Conservation (phyloP, 2,329 filamentous ascomycete genomes). For the Huntiella bhutanensis region DNA sequence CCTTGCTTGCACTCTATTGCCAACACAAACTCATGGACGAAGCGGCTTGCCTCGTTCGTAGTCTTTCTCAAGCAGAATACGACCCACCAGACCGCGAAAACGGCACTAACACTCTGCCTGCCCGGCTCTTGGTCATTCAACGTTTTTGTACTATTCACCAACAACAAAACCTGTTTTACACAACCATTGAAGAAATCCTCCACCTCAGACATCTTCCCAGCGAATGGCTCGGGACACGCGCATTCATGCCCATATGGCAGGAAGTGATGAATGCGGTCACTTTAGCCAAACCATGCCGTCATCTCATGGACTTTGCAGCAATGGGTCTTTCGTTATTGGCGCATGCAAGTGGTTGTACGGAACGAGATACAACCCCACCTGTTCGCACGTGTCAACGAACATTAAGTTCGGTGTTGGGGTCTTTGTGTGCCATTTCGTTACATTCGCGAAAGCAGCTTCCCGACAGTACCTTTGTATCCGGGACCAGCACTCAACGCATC, state of each 20-base stretch:
- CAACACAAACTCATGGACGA: conserved; percentile 16
- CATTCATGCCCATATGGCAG: conserved; percentile 11
- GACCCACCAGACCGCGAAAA: conserved; percentile 2
- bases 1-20: conserved; percentile 17
- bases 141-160: conserved; percentile 9
- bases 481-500: conserved; percentile 5
- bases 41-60: conserved; percentile 12
- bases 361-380: conserved; percentile 1
- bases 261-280: conserved; percentile 6
- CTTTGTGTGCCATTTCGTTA: conserved; percentile 4
- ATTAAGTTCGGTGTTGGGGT: conserved; percentile 7
- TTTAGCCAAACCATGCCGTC: not conserved
- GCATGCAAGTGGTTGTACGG: not conserved
- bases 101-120: not conserved
- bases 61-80: conserved; percentile 3
- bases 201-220: conserved; percentile 5
- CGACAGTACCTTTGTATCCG: not conserved
- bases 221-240: conserved; percentile 11
- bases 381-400: conserved; percentile 6
- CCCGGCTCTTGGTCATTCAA: conserved; percentile 1
- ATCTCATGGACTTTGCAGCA: conserved; percentile 11
- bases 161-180: conserved; percentile 8
- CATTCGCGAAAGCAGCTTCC: conserved; percentile 1
- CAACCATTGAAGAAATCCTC: conserved; percentile 6
- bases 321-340: conserved; percentile 7